These are phyloP conservation scores for Exserohilum turcica DNA, from an alignment of 2,329 filamentous ascomycete genomes.

Conservation along the genomic window DNA sequence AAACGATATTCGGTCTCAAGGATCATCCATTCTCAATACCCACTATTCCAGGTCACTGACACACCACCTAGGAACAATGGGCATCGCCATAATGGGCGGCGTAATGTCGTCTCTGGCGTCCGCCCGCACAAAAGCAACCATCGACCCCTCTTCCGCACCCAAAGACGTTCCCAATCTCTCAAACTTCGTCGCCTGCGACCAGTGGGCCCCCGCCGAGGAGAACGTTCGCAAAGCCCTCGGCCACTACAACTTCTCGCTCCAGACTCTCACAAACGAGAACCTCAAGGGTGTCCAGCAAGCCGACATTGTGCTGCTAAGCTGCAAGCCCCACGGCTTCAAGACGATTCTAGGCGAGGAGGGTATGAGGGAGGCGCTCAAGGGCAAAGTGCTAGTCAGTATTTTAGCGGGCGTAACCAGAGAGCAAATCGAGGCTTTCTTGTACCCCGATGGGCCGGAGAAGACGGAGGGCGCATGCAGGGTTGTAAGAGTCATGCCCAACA, in stretches of 20 bases:
- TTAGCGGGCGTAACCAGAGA: conserved; percentile 74
- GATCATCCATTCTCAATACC: too few relatives aligned
- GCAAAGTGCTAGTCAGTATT: conserved; percentile 82
- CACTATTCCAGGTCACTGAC: not conserved
- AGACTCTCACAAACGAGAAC: conserved; percentile 74
- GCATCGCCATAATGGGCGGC: conserved; percentile 80
- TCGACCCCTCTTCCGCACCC: conserved; percentile 50
- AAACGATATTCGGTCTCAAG: too few relatives aligned
- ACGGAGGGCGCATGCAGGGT: conserved; percentile 63
- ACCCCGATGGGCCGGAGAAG: conserved; percentile 54
- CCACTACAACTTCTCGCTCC: conserved; percentile 66
- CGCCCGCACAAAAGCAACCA: conserved; percentile 35
- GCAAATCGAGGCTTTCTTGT: conserved; percentile 69
- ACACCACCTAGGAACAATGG: conserved; percentile 71
- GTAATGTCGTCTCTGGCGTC: conserved; percentile 72
- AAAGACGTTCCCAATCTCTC: conserved; percentile 58
- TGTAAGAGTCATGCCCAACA: conserved; percentile 85
- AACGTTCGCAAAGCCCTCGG: conserved; percentile 69
- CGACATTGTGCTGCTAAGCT: conserved; percentile 77
- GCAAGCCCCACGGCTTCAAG: conserved; percentile 77
- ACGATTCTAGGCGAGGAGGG: conserved; percentile 70
- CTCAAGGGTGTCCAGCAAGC: conserved; percentile 68
- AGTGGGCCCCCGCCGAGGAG: conserved; percentile 70
- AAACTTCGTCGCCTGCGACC: conserved; percentile 81
- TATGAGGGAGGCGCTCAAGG: conserved; percentile 73